Conservation (phyloP, 768 basidiomycete genomes). For the Dendrothele bispora region DNA sequence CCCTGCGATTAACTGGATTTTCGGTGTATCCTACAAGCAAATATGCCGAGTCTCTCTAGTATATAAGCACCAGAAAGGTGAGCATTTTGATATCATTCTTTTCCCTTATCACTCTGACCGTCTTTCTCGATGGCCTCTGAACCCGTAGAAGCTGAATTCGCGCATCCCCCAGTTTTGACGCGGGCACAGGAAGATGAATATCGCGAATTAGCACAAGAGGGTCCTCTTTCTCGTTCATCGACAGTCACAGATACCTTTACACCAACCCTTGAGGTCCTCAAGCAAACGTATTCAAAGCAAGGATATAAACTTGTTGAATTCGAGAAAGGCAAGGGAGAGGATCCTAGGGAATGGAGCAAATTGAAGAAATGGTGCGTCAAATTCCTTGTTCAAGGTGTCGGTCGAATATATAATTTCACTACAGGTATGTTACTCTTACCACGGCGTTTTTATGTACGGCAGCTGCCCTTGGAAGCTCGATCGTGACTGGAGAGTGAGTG, state of each 20-base stretch:
- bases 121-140: slow-evolving; percentile 15
- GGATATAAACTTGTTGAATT: slow-evolving; percentile 20
- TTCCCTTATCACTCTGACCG: not conserved
- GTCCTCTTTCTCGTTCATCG: not conserved
- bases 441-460: slow-evolving; percentile 36
- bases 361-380: slow-evolving; percentile 32
- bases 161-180: slow-evolving; percentile 13
- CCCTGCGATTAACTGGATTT: not conserved
- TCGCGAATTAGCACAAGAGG: slow-evolving; percentile 13
- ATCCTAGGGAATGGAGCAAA: slow-evolving; percentile 35
- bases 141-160: slow-evolving; percentile 19
- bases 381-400: not conserved
- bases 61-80: too few relatives aligned
- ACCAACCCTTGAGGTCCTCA: slow-evolving; percentile 8
- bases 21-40: not conserved
- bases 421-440: slow-evolving; percentile 34
- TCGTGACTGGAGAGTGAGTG: slow-evolving; percentile 42
- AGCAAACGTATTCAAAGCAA: slow-evolving; percentile 10
- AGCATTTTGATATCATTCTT: not conserved
- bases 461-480: slow-evolving; percentile 38
- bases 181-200: slow-evolving; percentile 16
- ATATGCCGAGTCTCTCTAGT: not conserved
- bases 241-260: not conserved
- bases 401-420: not conserved
- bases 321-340: slow-evolving; percentile 28